Evolutionary conservation across 352 stramenopile genomes (phyloP), one percentile per base, ranked within the genome.

Genomic region (Pythium biforme): DNA sequence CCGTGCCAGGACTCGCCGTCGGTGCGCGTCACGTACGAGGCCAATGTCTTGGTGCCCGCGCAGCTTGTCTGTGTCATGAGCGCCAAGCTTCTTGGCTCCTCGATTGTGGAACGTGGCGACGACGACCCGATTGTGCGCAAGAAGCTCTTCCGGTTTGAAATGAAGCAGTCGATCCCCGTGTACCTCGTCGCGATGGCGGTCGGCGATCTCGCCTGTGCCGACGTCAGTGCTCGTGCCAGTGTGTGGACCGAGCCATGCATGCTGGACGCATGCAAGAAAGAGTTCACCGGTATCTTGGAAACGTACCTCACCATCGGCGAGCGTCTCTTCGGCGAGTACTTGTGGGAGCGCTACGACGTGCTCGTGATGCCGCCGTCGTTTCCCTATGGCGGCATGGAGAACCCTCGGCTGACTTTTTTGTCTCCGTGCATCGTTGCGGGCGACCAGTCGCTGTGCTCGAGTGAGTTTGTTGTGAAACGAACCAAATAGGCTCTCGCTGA

Each of bases 371-470:
- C 87, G 11, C 85, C 85, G 8, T 94, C 80, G n/a, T 97, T 97
- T 59, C 86, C 88, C 0, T 99, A 99, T 72, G 97, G 97, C 34
- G 97, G 97, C n/a, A 99, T 99, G 97, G 97, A 99, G 73, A 98
- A 98, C 74, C 92, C 92, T 10, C 81, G 88, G 29, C 76, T 97
- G 37, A 97, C 91, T 11, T 97, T 91, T 51, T 70, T 91, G 52
- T 93, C 86, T 25, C 86, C 83, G 34, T 88, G 75, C 20, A 79
- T 88, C 19, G 74, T 95, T 61, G 77, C 77, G n/a, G 84, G 86
- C 1, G 86, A 95, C 27, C 80, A 88, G 43, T 95, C 86, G 3
- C 73, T 93, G 6, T 83, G 80, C 51, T 89, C 80, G 10, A 79
- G 81, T 90, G 55, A 37, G 33, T 27, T 29, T n/a, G n/a, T n/a